Evolutionary conservation across 352 stramenopile species (phyloP), one percentile per base, ranked within the genome.

Genomic region (Globisporangium polare): DNA sequence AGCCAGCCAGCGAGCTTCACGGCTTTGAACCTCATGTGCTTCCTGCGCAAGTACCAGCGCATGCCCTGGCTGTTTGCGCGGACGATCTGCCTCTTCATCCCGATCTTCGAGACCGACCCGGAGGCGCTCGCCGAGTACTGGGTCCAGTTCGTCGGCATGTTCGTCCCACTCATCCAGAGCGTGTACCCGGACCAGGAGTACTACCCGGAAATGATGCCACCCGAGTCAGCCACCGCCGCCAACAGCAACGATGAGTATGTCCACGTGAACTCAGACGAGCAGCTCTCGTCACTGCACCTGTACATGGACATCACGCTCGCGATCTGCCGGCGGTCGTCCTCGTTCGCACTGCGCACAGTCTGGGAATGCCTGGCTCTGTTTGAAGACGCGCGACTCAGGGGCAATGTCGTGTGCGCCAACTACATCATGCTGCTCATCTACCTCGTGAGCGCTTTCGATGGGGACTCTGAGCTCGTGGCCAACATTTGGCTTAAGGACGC

Each of bases 351-450:
- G 46, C 64, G 67, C n/a, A 78, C 71, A 0, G 55, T 71, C n/a
- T 78, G 71, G 71, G 71, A 75, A 51, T 73, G 63, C 42, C 51
- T 75, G 31, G 71, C 71, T 17, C 45, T 74, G 18, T 67, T 57
- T 35, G 67, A 75, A 26, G 71, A 78, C 31, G 67, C 67, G n/a
- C 60, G 63, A 1, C 26, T 47, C 13, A 24, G 56, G 13, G 58
- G 42, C 37, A 57, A 68, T 37, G 22, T 45, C 8, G 50, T 75
- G 22, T 71, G 60, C 5, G 50, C 51, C 35, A 75, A 68, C 49
- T 75, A 75, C 61, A 45, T 75, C 4, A 22, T 71, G 65, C 60
- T 78, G 47, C 46, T 78, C 15, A 66, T 73, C 50, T 71, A 75
- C 50, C 46, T 64, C 29, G 69, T 68, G 37, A 75, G 67, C 20